Percentiles rank a stretch among this genome's conserved stretches.
Evolutionary conservation across 345 rosid genomes (phyloP).

Genomic region (Anacardium occidentale): DNA sequence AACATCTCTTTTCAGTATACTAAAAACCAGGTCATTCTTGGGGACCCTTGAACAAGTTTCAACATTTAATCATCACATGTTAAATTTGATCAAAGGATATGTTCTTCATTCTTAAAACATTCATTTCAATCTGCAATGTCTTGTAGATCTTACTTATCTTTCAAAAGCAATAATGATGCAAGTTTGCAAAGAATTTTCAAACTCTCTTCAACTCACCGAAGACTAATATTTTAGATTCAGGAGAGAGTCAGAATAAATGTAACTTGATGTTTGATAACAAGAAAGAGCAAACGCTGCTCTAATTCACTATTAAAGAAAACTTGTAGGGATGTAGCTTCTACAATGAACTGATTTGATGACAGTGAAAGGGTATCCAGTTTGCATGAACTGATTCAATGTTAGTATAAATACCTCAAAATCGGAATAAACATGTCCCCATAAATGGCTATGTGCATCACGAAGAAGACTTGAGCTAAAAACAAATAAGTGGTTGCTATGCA

Average conservation of each 20-base stretch:
- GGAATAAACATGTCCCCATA: not conserved
- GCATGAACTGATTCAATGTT: too few species aligned
- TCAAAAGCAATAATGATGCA: conserved; percentile 14
- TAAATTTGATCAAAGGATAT: not conserved
- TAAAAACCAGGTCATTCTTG: not conserved
- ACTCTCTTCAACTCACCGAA: not conserved
- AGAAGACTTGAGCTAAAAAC: too few species aligned
- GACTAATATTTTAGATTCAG: not conserved
- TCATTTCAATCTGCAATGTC: too few species aligned
- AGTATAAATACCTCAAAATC: not conserved
- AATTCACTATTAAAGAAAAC: too few species aligned
- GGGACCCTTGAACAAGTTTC: not conserved
- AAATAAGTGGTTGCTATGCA: conserved; percentile 5
- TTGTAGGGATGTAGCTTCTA: too few species aligned
- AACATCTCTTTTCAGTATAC: not conserved
- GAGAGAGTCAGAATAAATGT: not conserved
- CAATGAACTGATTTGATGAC: too few species aligned
- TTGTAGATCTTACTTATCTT: not conserved
- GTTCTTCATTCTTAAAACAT: not conserved
- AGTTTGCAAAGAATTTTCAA: conserved; percentile 6
- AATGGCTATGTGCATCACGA: not conserved
- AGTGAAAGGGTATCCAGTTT: not conserved
- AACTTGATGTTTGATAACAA: too few species aligned
- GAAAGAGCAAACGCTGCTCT: too few species aligned
- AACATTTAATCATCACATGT: not conserved